phyloP scores from a whole-genome alignment of 2,329 filamentous ascomycete species.

The Fusarium sp. region DNA sequence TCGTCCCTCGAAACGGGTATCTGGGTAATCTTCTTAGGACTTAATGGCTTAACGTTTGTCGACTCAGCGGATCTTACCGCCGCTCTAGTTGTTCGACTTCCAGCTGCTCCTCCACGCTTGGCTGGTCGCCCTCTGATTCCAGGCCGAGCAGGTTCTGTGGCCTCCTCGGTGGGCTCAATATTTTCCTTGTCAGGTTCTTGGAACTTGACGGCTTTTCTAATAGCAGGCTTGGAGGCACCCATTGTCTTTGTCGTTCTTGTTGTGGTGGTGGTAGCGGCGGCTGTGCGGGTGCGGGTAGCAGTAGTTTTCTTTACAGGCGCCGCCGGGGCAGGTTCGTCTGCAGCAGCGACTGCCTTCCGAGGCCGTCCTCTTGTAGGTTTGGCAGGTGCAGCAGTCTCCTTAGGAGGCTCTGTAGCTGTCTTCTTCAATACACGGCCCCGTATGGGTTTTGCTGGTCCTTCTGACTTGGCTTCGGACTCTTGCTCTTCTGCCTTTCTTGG shows the following conservation, averaged over 20 bases:
- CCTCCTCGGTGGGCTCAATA: constrained; percentile 59
- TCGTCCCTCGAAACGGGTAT: constrained; percentile 64
- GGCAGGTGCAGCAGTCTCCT: constrained; percentile 45
- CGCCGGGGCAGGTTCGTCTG: constrained; percentile 46
- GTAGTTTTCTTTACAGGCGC: constrained; percentile 53
- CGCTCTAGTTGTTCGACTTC: constrained; percentile 54
- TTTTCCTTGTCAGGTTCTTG: constrained; percentile 76
- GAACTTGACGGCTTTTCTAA: constrained; percentile 74
- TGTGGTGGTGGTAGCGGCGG: constrained; percentile 44
- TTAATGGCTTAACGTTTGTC: constrained; percentile 66
- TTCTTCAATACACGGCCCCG: constrained; percentile 51
- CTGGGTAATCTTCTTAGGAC: constrained; percentile 75
- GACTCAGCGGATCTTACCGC: constrained; percentile 51
- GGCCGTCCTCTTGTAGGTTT: constrained; percentile 61
- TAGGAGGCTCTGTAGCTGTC: constrained; percentile 43
- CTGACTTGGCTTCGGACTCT: constrained; percentile 35
- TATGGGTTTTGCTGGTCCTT: constrained; percentile 47
- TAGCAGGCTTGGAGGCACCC: constrained; percentile 57
- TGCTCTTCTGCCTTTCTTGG: constrained; percentile 58
- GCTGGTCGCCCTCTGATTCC: constrained; percentile 61
- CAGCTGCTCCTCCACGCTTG: constrained; percentile 55
- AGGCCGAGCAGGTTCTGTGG: constrained; percentile 53
- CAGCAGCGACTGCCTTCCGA: constrained; percentile 55
- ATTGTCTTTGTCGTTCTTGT: constrained; percentile 54
- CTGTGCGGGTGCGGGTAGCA: constrained; percentile 48